Base-by-base conservation (phyloP, 768 basidiomycete species). In the Phanerodontia chrysosporium region DNA sequence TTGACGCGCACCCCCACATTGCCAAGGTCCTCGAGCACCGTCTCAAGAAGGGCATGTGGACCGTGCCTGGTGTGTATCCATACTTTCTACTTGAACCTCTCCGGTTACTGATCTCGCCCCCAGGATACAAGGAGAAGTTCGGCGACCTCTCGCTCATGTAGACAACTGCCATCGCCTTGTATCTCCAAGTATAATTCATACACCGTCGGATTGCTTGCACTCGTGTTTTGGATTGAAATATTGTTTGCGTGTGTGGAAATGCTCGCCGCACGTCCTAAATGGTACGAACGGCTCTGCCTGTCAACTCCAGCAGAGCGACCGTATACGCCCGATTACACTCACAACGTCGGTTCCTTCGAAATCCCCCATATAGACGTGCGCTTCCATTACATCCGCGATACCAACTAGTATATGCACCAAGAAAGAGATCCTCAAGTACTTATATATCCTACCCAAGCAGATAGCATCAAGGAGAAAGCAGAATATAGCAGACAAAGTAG, bases 41-140 rank as follows among this genome's bases (percentile, higher is more conserved):
- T 94, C 74, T 98, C 63, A 87, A 89, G 84, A 95, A 98, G 79
- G 95, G 95, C 75, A 97, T 98, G 80, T 97, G 93, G 89, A 93
- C 89, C 68, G 95, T 98, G 59, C 96, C 96, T 68, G 95, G 95
- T 88, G 71, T 55, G 80, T 68, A n/a, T 21, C 57, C 9, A n/a
- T 44, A 35, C 44, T 56, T 49, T 16, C 32, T 16, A 10, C 25
- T 10, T 24, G 1, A 10, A 21, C 6, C 16, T 1, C 16, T 16
- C 30, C 32, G 64, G 39, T 42, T 58, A 48, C 49, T 25, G 5
- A 58, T 57, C n/a, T 14, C 36, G 36, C 45, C 21, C 53, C 32
- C 66, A 90, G 88, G 90, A 36, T 92, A 92, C 85, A 87, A 91
- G 81, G 94, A 96, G 83, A 95, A 95, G 80, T 96, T 95, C 73